These are phyloP conservation scores for Paratrimastix pyriformis DNA, from an alignment of 78 protist genomes.

Conservation along the genomic window DNA sequence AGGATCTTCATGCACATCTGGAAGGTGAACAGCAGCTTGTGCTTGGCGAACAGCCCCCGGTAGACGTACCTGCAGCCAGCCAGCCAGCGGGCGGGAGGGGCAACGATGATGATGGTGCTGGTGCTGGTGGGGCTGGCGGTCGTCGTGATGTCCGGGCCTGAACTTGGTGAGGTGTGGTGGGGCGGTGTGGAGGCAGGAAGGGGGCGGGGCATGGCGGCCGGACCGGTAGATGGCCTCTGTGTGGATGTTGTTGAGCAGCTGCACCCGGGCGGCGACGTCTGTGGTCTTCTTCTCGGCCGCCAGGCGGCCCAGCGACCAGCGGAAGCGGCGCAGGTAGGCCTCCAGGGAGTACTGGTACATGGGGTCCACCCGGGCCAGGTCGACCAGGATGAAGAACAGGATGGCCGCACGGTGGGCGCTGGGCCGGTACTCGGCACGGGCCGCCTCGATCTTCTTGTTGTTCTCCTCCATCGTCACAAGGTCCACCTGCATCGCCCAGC, in stretches of 20 bases:
- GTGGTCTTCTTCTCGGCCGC: conserved; percentile 2
- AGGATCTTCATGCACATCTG: conserved; percentile 59
- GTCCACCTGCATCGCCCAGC: too few species aligned
- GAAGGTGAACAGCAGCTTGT: conserved; percentile 77
- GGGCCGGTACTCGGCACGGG: conserved; percentile 57
- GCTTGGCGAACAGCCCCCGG: conserved; percentile 70
- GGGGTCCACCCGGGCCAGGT: conserved; percentile 62
- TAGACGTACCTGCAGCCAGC: too few species aligned
- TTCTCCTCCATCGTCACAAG: conserved; percentile 38
- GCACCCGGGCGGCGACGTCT: conserved; percentile 40
- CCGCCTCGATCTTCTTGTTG: conserved; percentile 34
- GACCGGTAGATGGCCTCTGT: conserved; percentile 46
- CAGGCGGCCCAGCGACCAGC: conserved; percentile 27
- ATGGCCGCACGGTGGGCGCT: conserved; percentile 68
- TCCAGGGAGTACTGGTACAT: conserved; percentile 84
- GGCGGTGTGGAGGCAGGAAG: too few species aligned
- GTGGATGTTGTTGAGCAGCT: conserved; percentile 48
- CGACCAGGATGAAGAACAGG: conserved; percentile 66
- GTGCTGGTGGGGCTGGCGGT: too few species aligned
- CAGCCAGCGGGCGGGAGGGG: too few species aligned
- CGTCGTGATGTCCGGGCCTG: too few species aligned
- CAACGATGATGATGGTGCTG: too few species aligned
- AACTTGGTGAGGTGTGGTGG: too few species aligned
- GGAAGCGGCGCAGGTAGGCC: conserved; percentile 50
- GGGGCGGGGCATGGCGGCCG: too few species aligned